Evolutionary conservation across 176 grass and related monocot species (phyloP), one percentile per base, ranked within the genome.

Genomic region (Phoenix dactylifera): DNA sequence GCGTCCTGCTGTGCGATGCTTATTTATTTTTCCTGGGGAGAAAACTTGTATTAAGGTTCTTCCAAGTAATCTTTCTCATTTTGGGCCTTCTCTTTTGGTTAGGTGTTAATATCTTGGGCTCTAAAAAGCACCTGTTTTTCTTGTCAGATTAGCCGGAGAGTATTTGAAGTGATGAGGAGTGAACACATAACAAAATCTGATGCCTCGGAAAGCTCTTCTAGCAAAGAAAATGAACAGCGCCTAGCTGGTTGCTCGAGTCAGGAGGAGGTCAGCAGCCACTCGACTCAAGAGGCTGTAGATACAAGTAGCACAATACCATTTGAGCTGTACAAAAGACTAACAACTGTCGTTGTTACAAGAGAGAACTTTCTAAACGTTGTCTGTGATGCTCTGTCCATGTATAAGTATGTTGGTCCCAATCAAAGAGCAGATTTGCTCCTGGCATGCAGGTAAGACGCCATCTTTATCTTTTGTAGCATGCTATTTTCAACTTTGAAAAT

Each of bases 391-490:
- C 82, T 95, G n/a, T 79, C 90, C 54, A 62, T 68, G 23, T 95
- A 89, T 69, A 95, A 95, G 55, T 95, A 95, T 54, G 73, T 95
- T 22, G 79, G 79, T 20, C 83, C 90, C 50, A 81, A 89, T 73
- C 90, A 95, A 73, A 76, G 80, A 55, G 74, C 80, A 62, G 86
- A 95, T 63, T 71, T 95, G 50, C 68, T 71, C 32, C 77, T 81
- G 2, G 82, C 90, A 49, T 95, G 83, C 83, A 95, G 85, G 90
- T 86, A 64, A 32, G 12, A 44, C 18, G 1, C 6, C 9, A 44
- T 44, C 35, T 44, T 12, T 44, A 12, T 44, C 35, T 44, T 44
- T 44, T 1, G 2, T 44, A 44, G 35, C 12, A 44, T 44, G 9
- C 10, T 14, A 44, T 44, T 44, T 9, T 3, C 7, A 10, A 44